Base-by-base conservation (phyloP, 805 yeast species). In the Suhomyces emberorum region DNA sequence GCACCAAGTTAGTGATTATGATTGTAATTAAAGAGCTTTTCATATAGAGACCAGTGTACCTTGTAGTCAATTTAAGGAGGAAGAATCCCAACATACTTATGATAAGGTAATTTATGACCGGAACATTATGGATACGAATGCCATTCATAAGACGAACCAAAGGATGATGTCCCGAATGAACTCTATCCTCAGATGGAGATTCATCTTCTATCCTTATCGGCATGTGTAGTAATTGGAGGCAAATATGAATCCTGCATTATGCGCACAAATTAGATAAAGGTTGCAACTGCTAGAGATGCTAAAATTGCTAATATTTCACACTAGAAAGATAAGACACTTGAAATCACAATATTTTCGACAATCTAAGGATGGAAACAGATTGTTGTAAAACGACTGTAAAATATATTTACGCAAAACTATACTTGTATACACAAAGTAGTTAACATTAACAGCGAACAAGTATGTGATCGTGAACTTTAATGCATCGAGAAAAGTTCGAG, bases 21-120 rank as follows among this genome's bases (percentile, higher is more conserved):
- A 88, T 85, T 11, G 96, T 87, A n/a, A 82, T 56, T 20, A 88
- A 59, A 1, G 93, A 80, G 32, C 79, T 77, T 39, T 63, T 69
- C 42, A 74, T 72, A 56, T 88, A 88, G 37, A 82, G 52, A 7
- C 63, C 65, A 34, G 78, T 78, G 51, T 83, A 83, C 34, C 70
- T 68, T 19, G 76, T 68, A 6, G 86, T 75, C 33, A 81, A 63
- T 38, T 71, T 73, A 37, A 71, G 48, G 9, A 84, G 55, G 25
- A 81, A 63, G 23, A 54, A 49, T 2, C 79, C 71, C 47, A 82
- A 70, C 0, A 74, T 47, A 1, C 57, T 23, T 7, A 83, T 63
- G 12, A 83, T 72, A 11, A 64, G 37, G 63, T 77, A 72, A 50
- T 82, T 83, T 32, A 81, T 47, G 0, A 74, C 38, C 0, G 91